Evolutionary conservation across 2,329 filamentous ascomycete genomes (phyloP).

Genomic region (Aspergillus fijiensis): DNA sequence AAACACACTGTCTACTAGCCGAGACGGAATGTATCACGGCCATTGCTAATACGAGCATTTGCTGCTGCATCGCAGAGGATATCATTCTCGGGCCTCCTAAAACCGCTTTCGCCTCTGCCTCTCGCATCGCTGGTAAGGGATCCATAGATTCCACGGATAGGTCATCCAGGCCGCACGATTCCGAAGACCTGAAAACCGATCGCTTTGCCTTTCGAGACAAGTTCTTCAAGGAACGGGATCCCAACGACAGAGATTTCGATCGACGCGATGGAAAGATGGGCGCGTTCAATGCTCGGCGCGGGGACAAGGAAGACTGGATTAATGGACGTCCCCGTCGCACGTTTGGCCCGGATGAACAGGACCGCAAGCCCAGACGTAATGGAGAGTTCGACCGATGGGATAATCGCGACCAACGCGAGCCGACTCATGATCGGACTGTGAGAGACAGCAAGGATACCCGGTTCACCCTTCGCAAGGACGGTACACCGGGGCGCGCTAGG

Average conservation of each 20-base stretch:
- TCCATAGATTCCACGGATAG: slow-evolving; percentile 48
- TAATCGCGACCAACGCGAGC: slow-evolving; percentile 58
- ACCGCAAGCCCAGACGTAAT: slow-evolving; percentile 42
- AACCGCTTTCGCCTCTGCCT: slow-evolving; percentile 76
- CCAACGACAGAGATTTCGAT: slow-evolving; percentile 37
- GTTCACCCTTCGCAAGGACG: slow-evolving; percentile 60
- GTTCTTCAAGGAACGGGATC: slow-evolving; percentile 41
- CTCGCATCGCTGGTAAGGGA: slow-evolving; percentile 52
- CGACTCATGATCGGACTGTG: slow-evolving; percentile 46
- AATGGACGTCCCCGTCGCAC: slow-evolving; percentile 40
- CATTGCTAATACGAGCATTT: slow-evolving; percentile 21
- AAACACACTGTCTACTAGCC: slow-evolving; percentile 4
- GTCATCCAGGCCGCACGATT: slow-evolving; percentile 50
- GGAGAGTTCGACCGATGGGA: slow-evolving; percentile 47
- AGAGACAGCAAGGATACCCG: slow-evolving; percentile 56
- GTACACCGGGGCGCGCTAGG: slow-evolving; percentile 60
- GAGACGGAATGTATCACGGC: neutral
- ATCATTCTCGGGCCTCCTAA: slow-evolving; percentile 83
- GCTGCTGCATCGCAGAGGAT: slow-evolving; percentile 61
- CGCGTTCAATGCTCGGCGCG: slow-evolving; percentile 36
- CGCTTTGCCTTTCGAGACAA: slow-evolving; percentile 61
- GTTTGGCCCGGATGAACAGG: slow-evolving; percentile 43
- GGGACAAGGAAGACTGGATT: slow-evolving; percentile 46
- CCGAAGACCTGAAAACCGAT: slow-evolving; percentile 58
- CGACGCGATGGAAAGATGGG: slow-evolving; percentile 38